Percentiles rank a stretch among this genome's conserved stretches.
Conservation (phyloP, 495 filamentous ascomycete species). For the Lasiosphaeris hirsuta region DNA sequence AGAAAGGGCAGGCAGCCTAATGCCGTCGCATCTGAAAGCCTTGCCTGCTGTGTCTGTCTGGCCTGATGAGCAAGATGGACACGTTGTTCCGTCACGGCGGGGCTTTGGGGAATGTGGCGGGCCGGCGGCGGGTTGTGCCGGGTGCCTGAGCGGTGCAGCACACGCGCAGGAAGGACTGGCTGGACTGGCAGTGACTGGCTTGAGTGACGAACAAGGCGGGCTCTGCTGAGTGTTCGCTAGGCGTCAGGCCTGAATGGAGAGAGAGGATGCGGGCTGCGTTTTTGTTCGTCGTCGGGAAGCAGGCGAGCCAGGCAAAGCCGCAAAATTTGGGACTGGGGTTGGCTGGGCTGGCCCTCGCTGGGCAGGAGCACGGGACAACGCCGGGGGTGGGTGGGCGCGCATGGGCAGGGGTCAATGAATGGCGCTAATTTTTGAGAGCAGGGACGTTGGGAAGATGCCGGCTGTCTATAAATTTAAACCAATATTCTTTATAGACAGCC, state of each 20-base stretch:
- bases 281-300: constrained; percentile 3
- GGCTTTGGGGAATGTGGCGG: constrained; percentile 3
- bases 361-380: constrained; percentile 2
- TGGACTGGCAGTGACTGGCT: too few species aligned
- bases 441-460: constrained; percentile 28
- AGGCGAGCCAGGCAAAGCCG: not conserved
- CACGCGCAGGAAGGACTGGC: too few species aligned
- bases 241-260: not conserved
- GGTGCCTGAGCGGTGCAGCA: too few species aligned
- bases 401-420: constrained; percentile 27
- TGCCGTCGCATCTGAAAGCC: too few species aligned
- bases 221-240: not conserved
- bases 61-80: not conserved
- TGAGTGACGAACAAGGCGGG: too few species aligned
- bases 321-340: not conserved
- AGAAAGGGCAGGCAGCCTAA: too few species aligned
- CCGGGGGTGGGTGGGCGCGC: constrained; percentile 13
- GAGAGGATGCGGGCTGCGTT: not conserved
- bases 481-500: constrained; percentile 39
- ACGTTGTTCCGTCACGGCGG: constrained; percentile 1
- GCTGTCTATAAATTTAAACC: constrained; percentile 43
- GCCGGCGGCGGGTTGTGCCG: not conserved
- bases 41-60: too few species aligned
- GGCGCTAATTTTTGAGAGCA: constrained; percentile 34
- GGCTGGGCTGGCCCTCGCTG: not conserved